A percentile compares a stretch with the other conserved stretches of the same genome.
phyloP scores from a whole-genome alignment of 768 basidiomycete genomes.

The Boletus bicolor region DNA sequence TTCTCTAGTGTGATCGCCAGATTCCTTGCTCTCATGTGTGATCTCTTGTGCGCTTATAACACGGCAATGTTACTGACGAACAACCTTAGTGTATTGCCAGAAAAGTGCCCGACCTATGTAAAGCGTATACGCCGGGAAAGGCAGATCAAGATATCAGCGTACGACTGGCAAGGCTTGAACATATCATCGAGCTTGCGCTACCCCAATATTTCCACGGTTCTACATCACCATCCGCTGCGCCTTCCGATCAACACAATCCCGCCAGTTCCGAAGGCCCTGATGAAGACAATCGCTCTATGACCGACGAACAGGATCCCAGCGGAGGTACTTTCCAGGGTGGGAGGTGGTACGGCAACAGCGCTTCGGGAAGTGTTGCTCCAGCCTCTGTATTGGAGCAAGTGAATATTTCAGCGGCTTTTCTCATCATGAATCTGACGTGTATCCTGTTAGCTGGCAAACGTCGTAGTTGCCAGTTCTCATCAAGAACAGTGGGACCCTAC shows the following conservation, averaged over 20 bases:
- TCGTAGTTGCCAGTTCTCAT: slow-evolving; percentile 42
- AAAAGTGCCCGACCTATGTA: slow-evolving; percentile 85
- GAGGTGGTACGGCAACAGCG: slow-evolving; percentile 83
- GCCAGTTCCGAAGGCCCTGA: slow-evolving; percentile 53
- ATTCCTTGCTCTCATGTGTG: slow-evolving; percentile 79
- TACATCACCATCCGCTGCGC: slow-evolving; percentile 31
- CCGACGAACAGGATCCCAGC: slow-evolving; percentile 73
- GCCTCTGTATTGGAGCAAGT: slow-evolving; percentile 80
- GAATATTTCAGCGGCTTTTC: slow-evolving; percentile 19
- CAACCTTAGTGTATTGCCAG: slow-evolving; percentile 67
- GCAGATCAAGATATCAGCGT: slow-evolving; percentile 76
- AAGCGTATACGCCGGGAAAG: slow-evolving; percentile 86
- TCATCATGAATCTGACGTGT: slow-evolving; percentile 21
- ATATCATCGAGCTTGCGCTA: slow-evolving; percentile 75
- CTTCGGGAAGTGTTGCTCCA: slow-evolving; percentile 79
- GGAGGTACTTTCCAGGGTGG: slow-evolving; percentile 80
- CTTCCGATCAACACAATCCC: slow-evolving; percentile 37
- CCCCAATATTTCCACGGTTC: slow-evolving; percentile 64
- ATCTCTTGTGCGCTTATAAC: slow-evolving; percentile 20
- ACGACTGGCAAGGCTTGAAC: slow-evolving; percentile 72
- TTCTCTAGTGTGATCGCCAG: slow-evolving; percentile 74
- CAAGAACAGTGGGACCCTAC: slow-evolving; percentile 27
- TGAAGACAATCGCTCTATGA: slow-evolving; percentile 67
- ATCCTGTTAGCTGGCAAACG: slow-evolving; percentile 47
- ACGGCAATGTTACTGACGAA: slow-evolving; percentile 10